phyloP scores from a whole-genome alignment of 495 filamentous ascomycete species.

The Hypoxylon crocopeplum region DNA sequence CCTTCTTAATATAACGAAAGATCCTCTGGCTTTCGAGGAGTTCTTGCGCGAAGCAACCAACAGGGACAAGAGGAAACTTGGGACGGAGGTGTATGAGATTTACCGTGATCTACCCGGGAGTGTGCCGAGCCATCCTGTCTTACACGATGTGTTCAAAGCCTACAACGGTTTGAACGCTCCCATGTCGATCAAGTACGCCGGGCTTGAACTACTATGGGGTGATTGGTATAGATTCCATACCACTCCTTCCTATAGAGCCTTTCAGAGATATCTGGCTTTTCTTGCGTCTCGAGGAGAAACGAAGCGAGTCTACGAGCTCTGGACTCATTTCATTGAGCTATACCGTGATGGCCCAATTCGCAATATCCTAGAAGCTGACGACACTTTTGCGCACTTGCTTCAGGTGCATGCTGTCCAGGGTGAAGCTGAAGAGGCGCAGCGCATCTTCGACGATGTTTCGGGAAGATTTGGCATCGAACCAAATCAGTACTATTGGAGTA shows the following conservation, averaged over 20 bases:
- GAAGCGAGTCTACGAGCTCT: conserved; percentile 58
- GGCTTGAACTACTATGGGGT: conserved; percentile 58
- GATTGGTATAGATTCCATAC: conserved; percentile 58
- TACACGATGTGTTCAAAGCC: conserved; percentile 52
- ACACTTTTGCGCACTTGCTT: conserved; percentile 59
- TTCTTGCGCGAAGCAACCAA: conserved; percentile 28
- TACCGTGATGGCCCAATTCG: conserved; percentile 45
- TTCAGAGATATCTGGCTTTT: conserved; percentile 55
- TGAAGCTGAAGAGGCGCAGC: conserved; percentile 61
- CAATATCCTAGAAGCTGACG: conserved; percentile 29
- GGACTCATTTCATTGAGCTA: conserved; percentile 54
- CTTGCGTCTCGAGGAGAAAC: conserved; percentile 64
- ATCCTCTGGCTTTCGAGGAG: conserved; percentile 39
- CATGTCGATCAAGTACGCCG: conserved; percentile 40
- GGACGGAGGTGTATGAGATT: conserved; percentile 40
- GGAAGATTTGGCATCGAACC: conserved; percentile 61
- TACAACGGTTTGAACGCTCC: conserved; percentile 42
- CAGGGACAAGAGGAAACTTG: conserved; percentile 29
- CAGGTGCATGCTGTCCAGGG: conserved; percentile 70
- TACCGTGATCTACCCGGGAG: conserved; percentile 46
- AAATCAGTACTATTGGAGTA: conserved; percentile 71
- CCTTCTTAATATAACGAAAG: conserved; percentile 39
- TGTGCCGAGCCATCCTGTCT: conserved; percentile 36
- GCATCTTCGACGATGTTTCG: conserved; percentile 65
- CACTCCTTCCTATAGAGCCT: conserved; percentile 50